These are phyloP conservation scores for Fusarium illudens DNA, from an alignment of 2,329 filamentous ascomycete genomes.

Conservation along the genomic window DNA sequence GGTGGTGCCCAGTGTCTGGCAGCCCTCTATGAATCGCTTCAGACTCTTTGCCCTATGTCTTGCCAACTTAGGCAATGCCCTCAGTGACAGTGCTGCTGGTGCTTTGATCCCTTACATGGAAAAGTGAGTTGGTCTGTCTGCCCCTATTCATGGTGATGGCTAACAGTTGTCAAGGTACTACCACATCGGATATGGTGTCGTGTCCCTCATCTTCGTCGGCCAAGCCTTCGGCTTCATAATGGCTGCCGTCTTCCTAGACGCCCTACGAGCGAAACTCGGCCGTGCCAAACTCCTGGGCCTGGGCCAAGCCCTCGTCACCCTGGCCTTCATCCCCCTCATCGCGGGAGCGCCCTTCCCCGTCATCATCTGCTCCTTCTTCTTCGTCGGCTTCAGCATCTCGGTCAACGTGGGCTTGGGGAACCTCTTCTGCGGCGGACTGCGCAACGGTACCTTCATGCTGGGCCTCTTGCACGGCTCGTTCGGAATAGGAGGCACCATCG, in stretches of 20 bases:
- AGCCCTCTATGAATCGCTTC: conserved; percentile 74
- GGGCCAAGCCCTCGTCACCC: conserved; percentile 63
- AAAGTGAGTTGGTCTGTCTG: conserved; percentile 48
- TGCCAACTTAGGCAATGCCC: conserved; percentile 72
- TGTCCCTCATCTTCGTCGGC: conserved; percentile 83
- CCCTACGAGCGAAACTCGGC: conserved; percentile 68
- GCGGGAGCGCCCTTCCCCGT: conserved; percentile 74
- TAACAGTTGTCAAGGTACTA: conserved; percentile 61
- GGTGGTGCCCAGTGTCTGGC: conserved; percentile 64
- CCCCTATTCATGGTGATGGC: not conserved
- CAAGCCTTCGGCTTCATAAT: conserved; percentile 80
- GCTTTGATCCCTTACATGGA: conserved; percentile 86
- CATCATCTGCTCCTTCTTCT: conserved; percentile 73
- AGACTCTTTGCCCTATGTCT: conserved; percentile 71
- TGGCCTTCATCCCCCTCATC: conserved; percentile 72
- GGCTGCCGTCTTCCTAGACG: conserved; percentile 75
- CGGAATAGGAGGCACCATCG: conserved; percentile 70
- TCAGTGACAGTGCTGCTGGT: conserved; percentile 80
- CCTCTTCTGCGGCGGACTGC: conserved; percentile 65
- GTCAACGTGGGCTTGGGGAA: conserved; percentile 66
- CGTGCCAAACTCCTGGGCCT: conserved; percentile 70
- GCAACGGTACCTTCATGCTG: conserved; percentile 62
- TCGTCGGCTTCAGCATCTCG: conserved; percentile 68
- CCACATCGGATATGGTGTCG: conserved; percentile 76
- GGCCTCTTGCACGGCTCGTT: conserved; percentile 74